A percentile compares a stretch with the other conserved stretches of the same genome.
Evolutionary conservation across 768 basidiomycete species (phyloP).

Genomic region (Suillus clintonianus): DNA sequence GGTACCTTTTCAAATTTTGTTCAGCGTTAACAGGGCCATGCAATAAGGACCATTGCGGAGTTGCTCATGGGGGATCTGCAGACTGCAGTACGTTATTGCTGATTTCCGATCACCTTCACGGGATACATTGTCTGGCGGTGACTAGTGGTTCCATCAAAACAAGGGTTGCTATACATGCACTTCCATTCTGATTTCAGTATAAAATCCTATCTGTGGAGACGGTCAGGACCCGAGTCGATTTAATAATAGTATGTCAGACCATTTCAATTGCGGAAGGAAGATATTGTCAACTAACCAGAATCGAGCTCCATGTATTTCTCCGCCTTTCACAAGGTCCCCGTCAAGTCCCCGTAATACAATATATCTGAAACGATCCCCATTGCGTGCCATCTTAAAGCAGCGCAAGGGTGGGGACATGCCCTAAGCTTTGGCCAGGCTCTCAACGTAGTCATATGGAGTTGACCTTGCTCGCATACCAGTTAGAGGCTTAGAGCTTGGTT

Average conservation of each 20-base stretch:
- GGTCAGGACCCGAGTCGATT: background rate
- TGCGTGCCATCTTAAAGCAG: background rate
- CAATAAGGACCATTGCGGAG: background rate
- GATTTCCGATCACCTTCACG: background rate
- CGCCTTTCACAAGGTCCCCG: constrained; percentile 2
- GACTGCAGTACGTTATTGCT: background rate
- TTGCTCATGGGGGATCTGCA: background rate
- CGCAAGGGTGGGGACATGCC: background rate
- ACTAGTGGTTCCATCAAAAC: background rate
- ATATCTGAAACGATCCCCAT: constrained; percentile 1
- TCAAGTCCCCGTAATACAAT: background rate
- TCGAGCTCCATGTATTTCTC: background rate
- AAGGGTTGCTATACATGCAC: background rate
- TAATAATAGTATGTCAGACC: background rate
- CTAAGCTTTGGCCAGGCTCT: background rate
- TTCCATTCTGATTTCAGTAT: constrained; percentile 1
- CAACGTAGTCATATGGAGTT: background rate
- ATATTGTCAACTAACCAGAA: background rate
- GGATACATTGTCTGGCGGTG: background rate
- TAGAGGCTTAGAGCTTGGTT: background rate
- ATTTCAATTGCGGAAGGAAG: background rate
- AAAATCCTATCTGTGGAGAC: background rate
- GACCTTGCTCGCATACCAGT: background rate
- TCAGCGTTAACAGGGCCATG: background rate
- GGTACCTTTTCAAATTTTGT: background rate